Evolutionary conservation across 352 stramenopile species (phyloP).

Genomic region (Pythium insidiosum): DNA sequence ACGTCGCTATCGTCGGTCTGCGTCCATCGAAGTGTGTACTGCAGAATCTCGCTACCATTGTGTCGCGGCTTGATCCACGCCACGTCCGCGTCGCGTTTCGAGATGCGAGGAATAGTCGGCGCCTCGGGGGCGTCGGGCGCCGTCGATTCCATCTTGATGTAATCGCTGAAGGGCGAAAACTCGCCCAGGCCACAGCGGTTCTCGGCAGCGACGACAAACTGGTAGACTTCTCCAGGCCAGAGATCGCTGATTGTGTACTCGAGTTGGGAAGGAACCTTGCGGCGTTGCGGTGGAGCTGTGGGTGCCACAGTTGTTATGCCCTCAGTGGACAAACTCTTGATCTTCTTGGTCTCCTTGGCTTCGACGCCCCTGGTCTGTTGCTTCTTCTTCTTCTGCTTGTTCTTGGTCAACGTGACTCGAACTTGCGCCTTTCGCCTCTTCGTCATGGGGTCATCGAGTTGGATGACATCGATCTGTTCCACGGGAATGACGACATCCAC

Average conservation of each 20-base stretch:
- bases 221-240: constrained; percentile 65
- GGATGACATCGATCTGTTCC: no score
- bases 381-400: no score
- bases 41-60: constrained; percentile 64
- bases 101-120: constrained; percentile 26
- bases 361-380: no score
- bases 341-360: background rate
- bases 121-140: constrained; percentile 34
- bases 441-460: no score
- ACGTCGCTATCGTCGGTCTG: constrained; percentile 11
- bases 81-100: constrained; percentile 29
- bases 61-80: constrained; percentile 48
- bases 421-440: no score
- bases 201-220: constrained; percentile 58
- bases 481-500: no score
- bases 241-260: constrained; percentile 32
- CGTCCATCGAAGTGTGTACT: constrained; percentile 53
- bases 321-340: background rate
- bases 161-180: constrained; percentile 61
- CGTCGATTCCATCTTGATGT: constrained; percentile 61
- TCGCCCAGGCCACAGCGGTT: constrained; percentile 55
- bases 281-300: background rate
- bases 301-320: background rate
- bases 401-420: no score
- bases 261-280: no score